Evolutionary conservation across 2,329 filamentous ascomycete genomes (phyloP).

Genomic region (Phaeoacremonium minimum): DNA sequence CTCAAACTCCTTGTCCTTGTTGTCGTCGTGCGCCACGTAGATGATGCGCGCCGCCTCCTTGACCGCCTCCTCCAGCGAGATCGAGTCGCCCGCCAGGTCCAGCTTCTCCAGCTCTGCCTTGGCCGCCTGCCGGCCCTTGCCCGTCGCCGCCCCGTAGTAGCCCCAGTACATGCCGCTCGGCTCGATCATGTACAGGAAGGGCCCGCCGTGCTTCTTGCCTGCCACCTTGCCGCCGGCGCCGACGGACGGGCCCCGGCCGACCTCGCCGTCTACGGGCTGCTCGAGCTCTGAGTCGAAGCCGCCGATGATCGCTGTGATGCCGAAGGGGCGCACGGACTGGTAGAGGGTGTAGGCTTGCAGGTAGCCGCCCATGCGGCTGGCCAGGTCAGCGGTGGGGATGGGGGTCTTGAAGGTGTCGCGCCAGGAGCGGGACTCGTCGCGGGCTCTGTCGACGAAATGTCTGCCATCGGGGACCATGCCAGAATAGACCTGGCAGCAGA

Average conservation of each 20-base stretch:
- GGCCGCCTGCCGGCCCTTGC: conserved; percentile 92
- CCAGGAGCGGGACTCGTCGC: conserved; percentile 90
- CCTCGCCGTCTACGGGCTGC: conserved; percentile 82
- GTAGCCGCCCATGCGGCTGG: conserved; percentile 90
- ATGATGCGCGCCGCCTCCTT: conserved; percentile 97
- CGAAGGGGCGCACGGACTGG: conserved; percentile 93
- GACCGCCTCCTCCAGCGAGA: conserved; percentile 81
- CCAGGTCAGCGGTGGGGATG: conserved; percentile 83
- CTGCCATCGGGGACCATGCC: conserved; percentile 92
- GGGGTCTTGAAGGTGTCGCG: conserved; percentile 91
- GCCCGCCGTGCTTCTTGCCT: conserved; percentile 77
- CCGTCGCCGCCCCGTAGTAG: conserved; percentile 96
- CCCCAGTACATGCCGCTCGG: conserved; percentile 97
- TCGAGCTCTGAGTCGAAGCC: conserved; percentile 91
- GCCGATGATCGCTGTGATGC: conserved; percentile 89
- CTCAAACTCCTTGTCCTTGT: conserved; percentile 99
- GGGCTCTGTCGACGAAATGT: conserved; percentile 90
- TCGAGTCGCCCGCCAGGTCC: conserved; percentile 71
- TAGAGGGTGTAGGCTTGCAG: conserved; percentile 97
- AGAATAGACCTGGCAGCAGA: conserved; percentile 68
- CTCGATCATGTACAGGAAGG: conserved; percentile 98
- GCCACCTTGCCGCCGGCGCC: conserved; percentile 80
- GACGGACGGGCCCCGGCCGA: conserved; percentile 72
- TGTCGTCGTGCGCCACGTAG: conserved; percentile 95
- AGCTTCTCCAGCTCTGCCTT: conserved; percentile 99